Evolutionary conservation across 352 stramenopile species (phyloP).

Genomic region (Phytophthora lateralis): DNA sequence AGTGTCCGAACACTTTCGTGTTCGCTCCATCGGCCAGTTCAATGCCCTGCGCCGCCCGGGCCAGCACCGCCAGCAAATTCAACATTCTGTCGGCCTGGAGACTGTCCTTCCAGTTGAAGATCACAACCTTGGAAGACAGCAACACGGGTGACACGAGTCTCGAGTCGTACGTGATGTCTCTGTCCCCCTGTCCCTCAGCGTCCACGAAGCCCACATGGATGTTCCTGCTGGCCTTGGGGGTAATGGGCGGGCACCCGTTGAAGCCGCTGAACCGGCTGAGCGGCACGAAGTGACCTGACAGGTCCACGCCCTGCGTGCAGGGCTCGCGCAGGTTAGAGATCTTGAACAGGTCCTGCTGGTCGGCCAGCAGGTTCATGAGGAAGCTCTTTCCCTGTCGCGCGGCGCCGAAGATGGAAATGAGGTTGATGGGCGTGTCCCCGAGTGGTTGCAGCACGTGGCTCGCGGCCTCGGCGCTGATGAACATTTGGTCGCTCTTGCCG

Average conservation of each 20-base stretch:
- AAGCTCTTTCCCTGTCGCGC: constrained; percentile 87
- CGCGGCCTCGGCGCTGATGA: constrained; percentile 64
- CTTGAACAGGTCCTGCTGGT: constrained; percentile 88
- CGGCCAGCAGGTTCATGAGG: constrained; percentile 87
- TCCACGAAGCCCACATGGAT: constrained; percentile 88
- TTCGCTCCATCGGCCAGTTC: constrained; percentile 78
- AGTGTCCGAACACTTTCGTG: constrained; percentile 86
- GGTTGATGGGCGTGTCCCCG: constrained; percentile 69
- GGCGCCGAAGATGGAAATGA: constrained; percentile 88
- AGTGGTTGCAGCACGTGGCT: constrained; percentile 65
- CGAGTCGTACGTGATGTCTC: constrained; percentile 89
- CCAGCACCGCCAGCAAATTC: constrained; percentile 81
- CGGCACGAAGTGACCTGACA: constrained; percentile 79
- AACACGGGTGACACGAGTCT: constrained; percentile 83
- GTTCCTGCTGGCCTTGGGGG: constrained; percentile 29
- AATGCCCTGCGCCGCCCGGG: constrained; percentile 80
- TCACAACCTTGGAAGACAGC: constrained; percentile 82
- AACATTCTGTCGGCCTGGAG: constrained; percentile 86
- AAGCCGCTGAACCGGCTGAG: constrained; percentile 71
- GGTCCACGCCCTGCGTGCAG: constrained; percentile 85
- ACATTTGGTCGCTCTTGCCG: constrained; percentile 67
- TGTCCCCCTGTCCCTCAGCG: constrained; percentile 83
- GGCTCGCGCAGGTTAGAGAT: constrained; percentile 88
- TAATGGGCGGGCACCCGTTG: constrained; percentile 61
- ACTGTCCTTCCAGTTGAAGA: constrained; percentile 93